phyloP scores from a whole-genome alignment of 1,284 basidiomycete genomes.

The Athelia sp. region DNA sequence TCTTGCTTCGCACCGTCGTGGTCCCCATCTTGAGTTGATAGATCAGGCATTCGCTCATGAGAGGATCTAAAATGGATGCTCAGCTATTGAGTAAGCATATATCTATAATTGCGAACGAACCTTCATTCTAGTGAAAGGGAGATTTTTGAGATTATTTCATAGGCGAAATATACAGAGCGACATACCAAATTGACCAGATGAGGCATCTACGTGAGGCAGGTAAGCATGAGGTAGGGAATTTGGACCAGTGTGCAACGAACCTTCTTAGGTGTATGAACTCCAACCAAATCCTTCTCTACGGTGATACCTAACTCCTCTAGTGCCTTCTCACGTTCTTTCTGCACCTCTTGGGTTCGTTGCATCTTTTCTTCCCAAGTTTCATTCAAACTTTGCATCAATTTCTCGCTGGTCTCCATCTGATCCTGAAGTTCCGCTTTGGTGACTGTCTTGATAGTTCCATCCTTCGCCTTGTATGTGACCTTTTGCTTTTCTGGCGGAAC shows the following conservation, averaged over 20 bases:
- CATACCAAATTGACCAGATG: conserved; percentile 91
- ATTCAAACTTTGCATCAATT: conserved; percentile 93
- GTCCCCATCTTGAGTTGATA: conserved; percentile 92
- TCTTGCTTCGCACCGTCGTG: conserved; percentile 54
- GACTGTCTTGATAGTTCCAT: conserved; percentile 92
- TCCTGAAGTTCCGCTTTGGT: conserved; percentile 97
- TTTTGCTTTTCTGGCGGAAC: conserved; percentile 95
- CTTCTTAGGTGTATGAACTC: conserved; percentile 99
- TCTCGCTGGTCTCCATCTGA: conserved; percentile 94
- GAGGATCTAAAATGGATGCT: conserved; percentile 53
- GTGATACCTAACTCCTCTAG: conserved; percentile 96
- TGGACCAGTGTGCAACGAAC: conserved; percentile 29
- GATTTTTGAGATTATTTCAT: conserved; percentile 10
- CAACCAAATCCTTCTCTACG: conserved; percentile 93
- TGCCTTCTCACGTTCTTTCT: conserved; percentile 95
- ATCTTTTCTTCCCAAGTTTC: conserved; percentile 99
- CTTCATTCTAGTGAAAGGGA: conserved; percentile 67
- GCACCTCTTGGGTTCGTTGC: conserved; percentile 87
- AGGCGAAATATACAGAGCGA: conserved; percentile 15
- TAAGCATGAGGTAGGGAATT: conserved; percentile 3
- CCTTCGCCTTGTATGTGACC: conserved; percentile 91
- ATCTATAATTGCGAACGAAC: conserved; percentile 31
- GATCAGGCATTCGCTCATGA: conserved; percentile 90
- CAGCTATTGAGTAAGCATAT: conserved; percentile 6
- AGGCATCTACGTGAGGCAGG: conserved; percentile 61